A percentile compares a stretch with the other conserved stretches of the same genome.
phyloP scores from a whole-genome alignment of 768 basidiomycete species.

The Russula sp. region DNA sequence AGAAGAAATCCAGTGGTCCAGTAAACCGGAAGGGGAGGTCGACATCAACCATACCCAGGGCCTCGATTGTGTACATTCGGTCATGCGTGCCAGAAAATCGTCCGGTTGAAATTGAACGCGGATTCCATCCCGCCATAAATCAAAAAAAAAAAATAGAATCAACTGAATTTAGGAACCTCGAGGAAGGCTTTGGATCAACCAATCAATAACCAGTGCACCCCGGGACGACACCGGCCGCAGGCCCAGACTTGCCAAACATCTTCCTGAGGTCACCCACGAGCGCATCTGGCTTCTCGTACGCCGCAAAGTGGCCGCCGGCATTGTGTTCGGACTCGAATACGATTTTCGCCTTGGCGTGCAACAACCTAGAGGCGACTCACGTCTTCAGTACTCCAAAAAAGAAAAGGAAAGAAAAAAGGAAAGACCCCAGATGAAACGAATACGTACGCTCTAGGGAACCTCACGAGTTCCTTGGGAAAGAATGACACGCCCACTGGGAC shows the following conservation, averaged over 20 bases:
- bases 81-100: no score
- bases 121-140: no score
- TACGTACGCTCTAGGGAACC: conserved; percentile 35
- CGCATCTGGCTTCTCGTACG: conserved; percentile 41
- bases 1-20: no score
- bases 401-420: no score
- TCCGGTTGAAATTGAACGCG: no score
- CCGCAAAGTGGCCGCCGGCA: conserved; percentile 53
- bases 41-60: no score
- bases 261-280: conserved; percentile 44
- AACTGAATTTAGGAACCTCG: no score
- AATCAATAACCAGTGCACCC: conserved; percentile 21
- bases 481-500: conserved; percentile 45
- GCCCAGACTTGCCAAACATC: conserved; percentile 50
- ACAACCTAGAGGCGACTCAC: neutral
- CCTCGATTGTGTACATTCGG: no score
- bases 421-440: no score
- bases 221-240: conserved; percentile 40
- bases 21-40: no score
- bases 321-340: conserved; percentile 45
- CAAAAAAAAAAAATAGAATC: no score
- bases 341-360: conserved; percentile 30
- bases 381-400: neutral
- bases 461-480: conserved; percentile 44
- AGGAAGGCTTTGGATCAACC: no score